A percentile compares a stretch with the other conserved stretches of the same genome.
Evolutionary conservation across 495 filamentous ascomycete genomes (phyloP).

Genomic region (Sporormia fimetaria): DNA sequence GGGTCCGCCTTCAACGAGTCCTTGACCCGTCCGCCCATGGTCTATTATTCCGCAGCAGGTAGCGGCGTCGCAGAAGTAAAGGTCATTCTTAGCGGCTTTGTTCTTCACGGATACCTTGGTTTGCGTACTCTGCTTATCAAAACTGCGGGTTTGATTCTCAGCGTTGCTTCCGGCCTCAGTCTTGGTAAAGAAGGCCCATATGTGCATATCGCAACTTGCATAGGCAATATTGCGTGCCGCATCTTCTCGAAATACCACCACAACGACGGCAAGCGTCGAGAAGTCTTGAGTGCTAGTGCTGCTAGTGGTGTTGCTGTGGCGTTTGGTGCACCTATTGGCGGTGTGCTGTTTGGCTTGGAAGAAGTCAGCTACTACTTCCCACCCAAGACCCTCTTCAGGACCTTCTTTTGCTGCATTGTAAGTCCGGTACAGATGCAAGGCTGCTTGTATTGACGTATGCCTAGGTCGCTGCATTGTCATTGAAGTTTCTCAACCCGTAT

Average conservation of each 20-base stretch:
- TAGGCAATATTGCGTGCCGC: constrained; percentile 91
- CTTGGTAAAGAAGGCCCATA: constrained; percentile 95
- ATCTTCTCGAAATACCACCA: constrained; percentile 85
- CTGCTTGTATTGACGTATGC: constrained; percentile 4
- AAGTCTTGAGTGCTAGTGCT: constrained; percentile 84
- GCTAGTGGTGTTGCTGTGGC: constrained; percentile 90
- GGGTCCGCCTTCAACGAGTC: constrained; percentile 25
- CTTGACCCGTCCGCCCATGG: constrained; percentile 52
- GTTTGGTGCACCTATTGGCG: constrained; percentile 82
- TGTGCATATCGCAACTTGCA: constrained; percentile 91
- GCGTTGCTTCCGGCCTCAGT: constrained; percentile 83
- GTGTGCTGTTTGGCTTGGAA: constrained; percentile 58
- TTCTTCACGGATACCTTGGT: constrained; percentile 90
- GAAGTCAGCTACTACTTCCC: constrained; percentile 98
- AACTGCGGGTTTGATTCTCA: constrained; percentile 69
- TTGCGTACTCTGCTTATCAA: constrained; percentile 82
- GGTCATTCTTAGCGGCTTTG: constrained; percentile 94
- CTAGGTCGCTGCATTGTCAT: constrained; percentile 61
- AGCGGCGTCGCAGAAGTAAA: constrained; percentile 96
- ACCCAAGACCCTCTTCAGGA: constrained; percentile 94
- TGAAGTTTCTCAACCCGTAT: constrained; percentile 94
- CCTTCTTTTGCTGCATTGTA: constrained; percentile 96
- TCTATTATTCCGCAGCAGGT: constrained; percentile 91
- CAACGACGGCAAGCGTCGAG: constrained; percentile 84
- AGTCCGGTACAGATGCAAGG: constrained; percentile 13